Evolutionary conservation across 129 eudicot species (phyloP), one percentile per base, ranked within the genome.

Genomic region (Gnaphalium uliginosum): DNA sequence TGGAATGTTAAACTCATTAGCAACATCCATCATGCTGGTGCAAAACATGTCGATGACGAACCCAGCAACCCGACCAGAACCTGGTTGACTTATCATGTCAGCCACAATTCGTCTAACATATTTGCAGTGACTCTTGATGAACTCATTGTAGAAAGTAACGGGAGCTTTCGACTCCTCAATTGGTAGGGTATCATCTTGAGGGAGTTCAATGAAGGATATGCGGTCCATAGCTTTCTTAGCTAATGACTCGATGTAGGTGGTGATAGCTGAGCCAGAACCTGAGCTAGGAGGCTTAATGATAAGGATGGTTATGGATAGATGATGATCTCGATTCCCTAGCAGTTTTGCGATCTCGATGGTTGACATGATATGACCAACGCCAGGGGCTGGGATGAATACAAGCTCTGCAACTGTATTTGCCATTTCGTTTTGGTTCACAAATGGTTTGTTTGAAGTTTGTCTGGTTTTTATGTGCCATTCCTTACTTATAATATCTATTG

Each of bases 331-430:
- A 27, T 51, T 33, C 18, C 71, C 74, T 2, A 86, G 73, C 2
- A 83, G 69, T 23, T 81, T 86, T 6, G 90, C 85, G 15, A 86
- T 27, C 87, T 81, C 79, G 50, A 86, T 57, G 5, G 83, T 77
- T 21, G 90, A 81, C 56, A 73, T 41, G 57, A 86, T 72, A 74
- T 86, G 90, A 26, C 90, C 87, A 5, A 23, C 41, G 6, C 79
- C 85, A 1, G 85, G 83, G 10, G 61, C 50, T 8, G 90, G 85
- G 62, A 86, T 54, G 74, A 86, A 79, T 11, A 86, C 48, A 17
- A 86, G 63, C 79, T 86, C 81, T 50, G 73, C 79, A 26, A 43
- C 15, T 41, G 63, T 70, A 8, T 59, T 76, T 48, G 63, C 74
- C 81, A 78, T 69, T 77, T 25, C 17, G 62, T 54, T 68, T 71